Evolutionary conservation across 2,329 filamentous ascomycete species (phyloP), one percentile per base, ranked within the genome.

Genomic region (Sarocladium oryzae): DNA sequence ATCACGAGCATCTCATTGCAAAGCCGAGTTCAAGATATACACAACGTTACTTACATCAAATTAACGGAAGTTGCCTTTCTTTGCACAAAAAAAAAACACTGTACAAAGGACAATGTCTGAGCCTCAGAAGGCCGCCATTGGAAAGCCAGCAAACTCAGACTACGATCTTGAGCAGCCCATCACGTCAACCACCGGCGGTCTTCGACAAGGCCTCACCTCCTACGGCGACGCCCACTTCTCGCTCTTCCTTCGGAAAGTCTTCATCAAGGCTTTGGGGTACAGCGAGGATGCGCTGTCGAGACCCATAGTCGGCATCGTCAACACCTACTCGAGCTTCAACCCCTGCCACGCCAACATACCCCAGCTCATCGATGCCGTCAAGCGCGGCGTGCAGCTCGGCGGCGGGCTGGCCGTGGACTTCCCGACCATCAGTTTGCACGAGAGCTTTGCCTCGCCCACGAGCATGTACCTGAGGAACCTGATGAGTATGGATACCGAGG

Each of bases 401-500:
- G 86, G 86, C 2, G 86, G 84, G 0, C 65, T 89, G 24, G 81
- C 85, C 0, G 75, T 89, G 20, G 84, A 88, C 33, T 89, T 89
- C 56, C 85, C 85, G 0, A 89, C 85, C 0, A 88, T 89, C 51
- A 86, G 81, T 55, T 61, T 89, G 1, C 81, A 85, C 56, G 85
- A 89, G 71, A 77, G 73, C 2, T 89, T 89, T 61, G 74, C 85
- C 0, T 71, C 76, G 40, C 85, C 85, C 2, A 88, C 85, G 4
- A 88, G 84, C 67, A 88, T 89, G 86, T 88, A 82, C 51, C 61
- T 89, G 45, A 67, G 86, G 28, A 89, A 89, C 56, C 60, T 89
- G 52, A 89, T 89, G 85, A 84, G 81, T 56, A 87, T 89, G 82
- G 86, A 89, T 60, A 89, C 86, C 0, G 86, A 89, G 63, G 85